Evolutionary conservation across 805 yeast genomes (phyloP), one percentile per base, ranked within the genome.

Genomic region (Isabelozyma pseudorhagii): DNA sequence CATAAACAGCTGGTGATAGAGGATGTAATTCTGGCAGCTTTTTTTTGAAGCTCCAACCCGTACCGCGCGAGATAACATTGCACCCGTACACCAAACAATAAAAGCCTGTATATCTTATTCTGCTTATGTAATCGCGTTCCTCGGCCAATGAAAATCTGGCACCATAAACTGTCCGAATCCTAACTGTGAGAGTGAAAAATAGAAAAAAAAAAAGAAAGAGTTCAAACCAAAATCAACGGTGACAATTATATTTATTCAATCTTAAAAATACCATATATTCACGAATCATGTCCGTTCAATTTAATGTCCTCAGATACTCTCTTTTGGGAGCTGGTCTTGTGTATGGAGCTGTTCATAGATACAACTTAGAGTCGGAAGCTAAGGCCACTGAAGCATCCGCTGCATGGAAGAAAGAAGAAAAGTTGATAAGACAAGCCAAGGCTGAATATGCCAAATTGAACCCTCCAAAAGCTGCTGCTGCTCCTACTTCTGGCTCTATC

Each of bases 241-340:
- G 34, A 41, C 11, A 9, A 3, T 14, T 9, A 40, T 40, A 36
- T 21, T 13, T 38, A 15, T 44, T 39, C 36, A 36, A 41, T 45
- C 27, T 8, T 46, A 43, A 40, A 41, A 29, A 45, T 46, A 45
- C 18, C 10, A 28, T 42, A 42, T 29, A 45, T 9, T 27, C 18
- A 17, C 15, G 5, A 13, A 50, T 42, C 43, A 70, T 70, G 74
- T 69, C 75, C 46, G 57, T 63, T 38, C 64, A 58, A 43, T 69
- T 74, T 61, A 74, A 87, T 87, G 91, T 92, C 65, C 82, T 92
- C 67, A 89, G 98, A 85, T 93, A 94, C 85, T 78, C 96, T 59
- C 86, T 96, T 48, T 81, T 93, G 59, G 93, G 88, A 48, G 82
- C 89, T 59, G 99, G 99, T 71, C 77, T 92, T 51, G 79, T 82